Conservation (phyloP, 176 grass and related monocot genomes). For the Eleusine coracana region DNA sequence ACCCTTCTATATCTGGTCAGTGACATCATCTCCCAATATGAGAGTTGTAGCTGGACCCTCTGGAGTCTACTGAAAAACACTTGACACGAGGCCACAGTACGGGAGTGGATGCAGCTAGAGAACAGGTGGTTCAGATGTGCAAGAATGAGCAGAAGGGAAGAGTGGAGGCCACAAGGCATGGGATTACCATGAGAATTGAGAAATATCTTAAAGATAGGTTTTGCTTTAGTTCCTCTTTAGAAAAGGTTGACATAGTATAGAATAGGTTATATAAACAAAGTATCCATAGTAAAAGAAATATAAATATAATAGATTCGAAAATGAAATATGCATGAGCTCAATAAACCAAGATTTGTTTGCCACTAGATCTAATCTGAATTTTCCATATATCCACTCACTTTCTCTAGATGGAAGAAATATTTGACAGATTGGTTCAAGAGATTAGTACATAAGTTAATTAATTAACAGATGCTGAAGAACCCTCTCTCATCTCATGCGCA, state of each 20-base stretch:
- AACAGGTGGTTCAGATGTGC: not conserved
- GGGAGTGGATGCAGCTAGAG: not conserved
- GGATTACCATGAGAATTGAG: conserved; percentile 1
- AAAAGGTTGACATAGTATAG: not conserved
- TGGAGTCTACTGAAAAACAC: not conserved
- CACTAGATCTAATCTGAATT: not conserved
- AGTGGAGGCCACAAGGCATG: not conserved
- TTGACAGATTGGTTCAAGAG: not conserved
- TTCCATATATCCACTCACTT: conserved; percentile 8
- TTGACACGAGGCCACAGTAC: not conserved
- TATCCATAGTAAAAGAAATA: conserved; percentile 8
- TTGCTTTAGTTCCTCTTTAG: not conserved
- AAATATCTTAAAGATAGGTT: not conserved
- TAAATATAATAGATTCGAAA: not conserved
- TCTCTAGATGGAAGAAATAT: not conserved
- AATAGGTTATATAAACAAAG: not conserved
- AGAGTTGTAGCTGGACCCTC: not conserved
- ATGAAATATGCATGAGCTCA: not conserved
- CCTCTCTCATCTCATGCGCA: not conserved
- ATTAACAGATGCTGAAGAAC: not conserved
- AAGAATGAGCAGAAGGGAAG: not conserved
- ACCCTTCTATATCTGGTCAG: not conserved
- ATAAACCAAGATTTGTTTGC: not conserved
- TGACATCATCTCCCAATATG: not conserved
- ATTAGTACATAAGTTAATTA: not conserved